A percentile compares a stretch with the other conserved stretches of the same genome.
Evolutionary conservation across 208 protist species (phyloP).

Genomic region (Herpetomonas tarakana): DNA sequence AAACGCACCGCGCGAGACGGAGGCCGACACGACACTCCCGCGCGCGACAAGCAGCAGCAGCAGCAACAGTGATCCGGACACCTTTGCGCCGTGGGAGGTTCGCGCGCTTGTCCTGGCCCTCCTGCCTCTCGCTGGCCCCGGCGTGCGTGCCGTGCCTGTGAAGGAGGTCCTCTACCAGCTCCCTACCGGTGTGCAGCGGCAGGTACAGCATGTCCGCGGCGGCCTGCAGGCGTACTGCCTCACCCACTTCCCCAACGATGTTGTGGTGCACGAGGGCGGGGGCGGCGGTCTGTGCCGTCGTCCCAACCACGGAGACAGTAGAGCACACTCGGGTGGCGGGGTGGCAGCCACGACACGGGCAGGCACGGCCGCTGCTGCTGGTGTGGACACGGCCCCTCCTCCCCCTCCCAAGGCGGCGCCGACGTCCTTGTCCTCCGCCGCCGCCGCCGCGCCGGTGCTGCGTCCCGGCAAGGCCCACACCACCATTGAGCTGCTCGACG

Average conservation of each 20-base stretch:
- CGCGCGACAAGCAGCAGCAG: no score
- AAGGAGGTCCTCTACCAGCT: constrained; percentile 13
- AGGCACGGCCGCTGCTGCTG: background rate
- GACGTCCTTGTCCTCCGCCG: background rate
- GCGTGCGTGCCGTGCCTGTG: constrained; percentile 16
- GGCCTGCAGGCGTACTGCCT: constrained; percentile 13
- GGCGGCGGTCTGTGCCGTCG: background rate
- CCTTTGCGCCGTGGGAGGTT: constrained; percentile 63
- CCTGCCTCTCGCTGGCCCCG: constrained; percentile 20
- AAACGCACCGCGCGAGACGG: no score
- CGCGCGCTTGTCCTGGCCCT: constrained; percentile 42
- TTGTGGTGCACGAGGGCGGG: constrained; percentile 17
- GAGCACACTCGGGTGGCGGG: background rate
- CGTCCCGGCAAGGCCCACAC: constrained; percentile 7
- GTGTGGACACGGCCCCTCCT: constrained; percentile 6
- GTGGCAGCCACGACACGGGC: background rate
- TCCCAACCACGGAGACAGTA: background rate
- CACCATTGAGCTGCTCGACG: constrained; percentile 52
- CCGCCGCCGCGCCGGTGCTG: background rate
- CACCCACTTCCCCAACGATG: constrained; percentile 19
- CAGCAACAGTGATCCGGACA: no score
- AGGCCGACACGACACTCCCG: no score
- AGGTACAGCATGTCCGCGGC: constrained; percentile 28
- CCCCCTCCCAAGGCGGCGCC: constrained; percentile 28
- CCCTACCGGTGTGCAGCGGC: constrained; percentile 12